Evolutionary conservation across 1,284 basidiomycete species (phyloP).

Genomic region (Ceratobasidium sp.): DNA sequence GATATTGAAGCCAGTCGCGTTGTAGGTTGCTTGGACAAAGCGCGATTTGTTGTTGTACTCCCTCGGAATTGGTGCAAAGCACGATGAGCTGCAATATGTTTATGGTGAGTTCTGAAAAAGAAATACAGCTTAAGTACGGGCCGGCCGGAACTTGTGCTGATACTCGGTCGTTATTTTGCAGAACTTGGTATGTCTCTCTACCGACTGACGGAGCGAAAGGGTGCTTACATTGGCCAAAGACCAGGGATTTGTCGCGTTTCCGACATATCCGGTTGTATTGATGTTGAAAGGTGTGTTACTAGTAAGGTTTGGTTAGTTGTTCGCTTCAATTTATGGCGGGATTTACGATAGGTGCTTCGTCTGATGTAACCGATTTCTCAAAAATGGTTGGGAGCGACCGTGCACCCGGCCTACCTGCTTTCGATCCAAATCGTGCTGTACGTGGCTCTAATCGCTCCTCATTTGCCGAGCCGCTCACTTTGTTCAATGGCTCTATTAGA

Average conservation of each 20-base stretch:
- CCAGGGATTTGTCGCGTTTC: slow-evolving; percentile 65
- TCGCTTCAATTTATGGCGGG: background rate
- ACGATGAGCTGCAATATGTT: slow-evolving; percentile 69
- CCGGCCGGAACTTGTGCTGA: slow-evolving; percentile 21
- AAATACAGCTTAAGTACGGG: background rate
- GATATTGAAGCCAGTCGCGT: background rate
- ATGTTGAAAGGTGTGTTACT: slow-evolving; percentile 66
- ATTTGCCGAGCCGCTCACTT: background rate
- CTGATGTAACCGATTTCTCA: slow-evolving; percentile 76
- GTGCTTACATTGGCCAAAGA: slow-evolving; percentile 55
- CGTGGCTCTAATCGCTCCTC: slow-evolving; percentile 52
- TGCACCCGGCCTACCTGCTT: slow-evolving; percentile 73
- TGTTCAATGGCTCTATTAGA: slow-evolving; percentile 58
- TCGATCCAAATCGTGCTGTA: slow-evolving; percentile 76
- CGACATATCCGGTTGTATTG: slow-evolving; percentile 70
- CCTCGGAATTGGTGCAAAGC: slow-evolving; percentile 77
- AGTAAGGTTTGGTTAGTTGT: background rate
- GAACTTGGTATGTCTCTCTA: slow-evolving; percentile 47
- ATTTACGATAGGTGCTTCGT: slow-evolving; percentile 62
- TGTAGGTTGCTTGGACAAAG: slow-evolving; percentile 77
- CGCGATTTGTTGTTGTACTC: slow-evolving; percentile 77
- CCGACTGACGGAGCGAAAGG: background rate
- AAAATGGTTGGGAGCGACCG: slow-evolving; percentile 61
- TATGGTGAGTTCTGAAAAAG: slow-evolving; percentile 65
- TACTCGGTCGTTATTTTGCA: slow-evolving; percentile 5